Conservation (phyloP, 2,329 filamentous ascomycete genomes). For the Penicillium sp. region DNA sequence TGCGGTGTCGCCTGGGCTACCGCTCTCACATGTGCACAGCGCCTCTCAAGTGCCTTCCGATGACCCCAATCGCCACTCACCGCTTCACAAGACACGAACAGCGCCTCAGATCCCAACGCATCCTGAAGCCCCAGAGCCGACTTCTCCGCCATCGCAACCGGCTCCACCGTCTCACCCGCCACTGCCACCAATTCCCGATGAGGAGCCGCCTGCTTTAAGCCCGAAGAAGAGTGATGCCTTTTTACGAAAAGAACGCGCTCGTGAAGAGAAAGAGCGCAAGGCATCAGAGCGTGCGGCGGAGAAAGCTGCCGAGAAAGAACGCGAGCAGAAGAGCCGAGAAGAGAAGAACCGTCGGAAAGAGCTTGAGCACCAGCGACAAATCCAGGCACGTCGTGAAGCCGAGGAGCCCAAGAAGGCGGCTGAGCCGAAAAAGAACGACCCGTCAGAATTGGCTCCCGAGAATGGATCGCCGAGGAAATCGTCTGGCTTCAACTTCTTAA, state of each 20-base stretch:
- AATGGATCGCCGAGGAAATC: conserved; percentile 38
- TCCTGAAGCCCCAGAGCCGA: conserved; percentile 1
- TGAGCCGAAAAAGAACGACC: conserved; percentile 60
- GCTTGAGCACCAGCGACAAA: conserved; percentile 47
- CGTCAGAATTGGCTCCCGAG: conserved; percentile 46
- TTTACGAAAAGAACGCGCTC: conserved; percentile 61
- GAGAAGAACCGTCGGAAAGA: conserved; percentile 53
- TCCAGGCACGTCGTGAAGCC: conserved; percentile 49
- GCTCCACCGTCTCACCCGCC: conserved; percentile 21
- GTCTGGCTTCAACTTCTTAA: conserved; percentile 56
- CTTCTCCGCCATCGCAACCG: conserved; percentile 10
- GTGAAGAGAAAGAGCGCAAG: conserved; percentile 55
- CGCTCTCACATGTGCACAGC: conserved; percentile 37
- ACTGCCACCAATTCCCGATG: conserved; percentile 31
- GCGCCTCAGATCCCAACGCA: conserved; percentile 24
- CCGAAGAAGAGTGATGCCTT: conserved; percentile 59
- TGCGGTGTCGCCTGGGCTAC: conserved; percentile 23
- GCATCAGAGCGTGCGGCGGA: conserved; percentile 29
- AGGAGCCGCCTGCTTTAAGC: conserved; percentile 35
- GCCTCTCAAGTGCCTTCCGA: conserved; percentile 33
- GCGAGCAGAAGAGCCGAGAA: conserved; percentile 1
- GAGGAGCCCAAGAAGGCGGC: conserved; percentile 60
- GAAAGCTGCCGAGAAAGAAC: conserved; percentile 44
- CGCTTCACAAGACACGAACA: conserved; percentile 39
- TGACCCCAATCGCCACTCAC: conserved; percentile 31